phyloP scores from a whole-genome alignment of 1,139 yeast genomes.

The Blastobotrys illinoisensis region DNA sequence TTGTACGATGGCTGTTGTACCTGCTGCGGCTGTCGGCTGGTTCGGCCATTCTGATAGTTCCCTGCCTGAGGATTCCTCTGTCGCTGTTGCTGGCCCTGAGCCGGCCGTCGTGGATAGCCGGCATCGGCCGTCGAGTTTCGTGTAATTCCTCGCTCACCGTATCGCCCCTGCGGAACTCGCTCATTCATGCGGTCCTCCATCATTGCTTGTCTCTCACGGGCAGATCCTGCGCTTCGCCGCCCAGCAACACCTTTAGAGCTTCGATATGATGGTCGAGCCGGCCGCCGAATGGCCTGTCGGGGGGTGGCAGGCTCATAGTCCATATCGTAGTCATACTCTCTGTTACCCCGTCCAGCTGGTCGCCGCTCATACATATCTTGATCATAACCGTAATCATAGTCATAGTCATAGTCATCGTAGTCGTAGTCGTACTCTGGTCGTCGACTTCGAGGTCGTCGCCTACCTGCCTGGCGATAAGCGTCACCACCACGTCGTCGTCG shows the following conservation, averaged over 20 bases:
- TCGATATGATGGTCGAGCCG: neutral
- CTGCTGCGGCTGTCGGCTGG: neutral
- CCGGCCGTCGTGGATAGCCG: neutral
- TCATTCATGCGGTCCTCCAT: neutral
- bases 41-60: neutral
- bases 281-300: neutral
- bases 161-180: neutral
- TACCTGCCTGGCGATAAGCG: neutral
- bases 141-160: neutral
- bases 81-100: neutral
- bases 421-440: constrained; percentile 2
- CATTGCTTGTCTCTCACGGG: neutral
- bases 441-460: neutral
- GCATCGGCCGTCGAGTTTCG: neutral
- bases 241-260: neutral
- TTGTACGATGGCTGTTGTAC: constrained; percentile 1
- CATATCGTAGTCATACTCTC: constrained; percentile 3
- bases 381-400: constrained; percentile 1
- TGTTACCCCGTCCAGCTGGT: neutral
- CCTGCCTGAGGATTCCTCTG: neutral
- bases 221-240: neutral
- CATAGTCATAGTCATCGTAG: constrained; percentile 2
- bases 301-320: neutral
- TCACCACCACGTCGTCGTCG: neutral
- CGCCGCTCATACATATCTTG: neutral